phyloP scores from a whole-genome alignment of 2,329 filamentous ascomycete species.

The Monosporascus sp. region DNA sequence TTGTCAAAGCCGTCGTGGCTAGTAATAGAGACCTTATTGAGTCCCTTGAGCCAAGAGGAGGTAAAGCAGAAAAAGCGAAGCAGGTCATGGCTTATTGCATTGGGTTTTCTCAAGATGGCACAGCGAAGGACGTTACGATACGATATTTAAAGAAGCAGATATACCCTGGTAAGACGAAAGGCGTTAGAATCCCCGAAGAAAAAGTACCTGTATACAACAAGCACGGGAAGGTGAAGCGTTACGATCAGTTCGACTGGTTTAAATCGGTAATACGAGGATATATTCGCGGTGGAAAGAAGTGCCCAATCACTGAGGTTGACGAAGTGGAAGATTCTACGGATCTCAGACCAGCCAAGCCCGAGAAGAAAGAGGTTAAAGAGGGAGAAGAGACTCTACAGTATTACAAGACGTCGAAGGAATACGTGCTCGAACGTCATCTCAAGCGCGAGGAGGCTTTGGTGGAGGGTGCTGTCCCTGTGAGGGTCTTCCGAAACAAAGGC shows the following conservation, averaged over 20 bases:
- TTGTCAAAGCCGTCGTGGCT: slow-evolving; percentile 64
- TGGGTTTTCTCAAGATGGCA: slow-evolving; percentile 76
- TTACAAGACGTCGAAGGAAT: slow-evolving; percentile 82
- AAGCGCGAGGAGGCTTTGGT: slow-evolving; percentile 87
- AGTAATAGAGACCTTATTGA: slow-evolving; percentile 68
- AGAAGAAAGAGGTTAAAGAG: slow-evolving; percentile 69
- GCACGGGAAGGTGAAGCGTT: slow-evolving; percentile 69
- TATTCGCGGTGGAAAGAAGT: slow-evolving; percentile 39
- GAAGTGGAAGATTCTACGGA: slow-evolving; percentile 75
- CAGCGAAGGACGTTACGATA: slow-evolving; percentile 90
- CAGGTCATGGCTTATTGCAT: slow-evolving; percentile 89
- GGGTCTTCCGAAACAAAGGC: slow-evolving; percentile 67
- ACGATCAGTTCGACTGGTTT: slow-evolving; percentile 87
- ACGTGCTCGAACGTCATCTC: slow-evolving; percentile 78
- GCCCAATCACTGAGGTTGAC: slow-evolving; percentile 65
- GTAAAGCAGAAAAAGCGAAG: slow-evolving; percentile 76
- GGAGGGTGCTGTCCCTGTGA: slow-evolving; percentile 63
- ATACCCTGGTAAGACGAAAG: slow-evolving; percentile 86
- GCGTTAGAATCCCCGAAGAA: slow-evolving; percentile 70
- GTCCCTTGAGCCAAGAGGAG: slow-evolving; percentile 76
- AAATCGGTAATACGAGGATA: slow-evolving; percentile 74
- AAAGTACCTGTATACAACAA: slow-evolving; percentile 77
- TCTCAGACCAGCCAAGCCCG: slow-evolving; percentile 65
- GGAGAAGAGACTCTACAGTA: slow-evolving; percentile 80
- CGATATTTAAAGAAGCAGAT: slow-evolving; percentile 79